Evolutionary conservation across 169 alveolate species (phyloP).

Genomic region (Plasmodium berghei): DNA sequence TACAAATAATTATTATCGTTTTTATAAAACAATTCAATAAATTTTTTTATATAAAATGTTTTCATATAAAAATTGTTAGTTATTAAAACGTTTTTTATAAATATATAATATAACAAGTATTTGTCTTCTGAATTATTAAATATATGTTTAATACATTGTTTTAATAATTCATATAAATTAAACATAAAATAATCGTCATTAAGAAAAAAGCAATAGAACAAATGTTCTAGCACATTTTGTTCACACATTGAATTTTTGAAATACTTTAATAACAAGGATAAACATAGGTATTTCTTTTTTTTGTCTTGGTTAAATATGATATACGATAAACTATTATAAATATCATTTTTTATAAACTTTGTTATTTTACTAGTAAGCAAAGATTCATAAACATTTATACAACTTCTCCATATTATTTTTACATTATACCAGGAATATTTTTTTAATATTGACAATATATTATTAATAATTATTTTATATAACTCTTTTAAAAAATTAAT

Average conservation of each 20-base stretch:
- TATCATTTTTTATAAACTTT: constrained; percentile 46
- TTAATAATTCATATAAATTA: constrained; percentile 59
- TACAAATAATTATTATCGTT: constrained; percentile 53
- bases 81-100: constrained; percentile 62
- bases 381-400: constrained; percentile 54
- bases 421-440: constrained; percentile 72
- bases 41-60: constrained; percentile 63
- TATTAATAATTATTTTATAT: constrained; percentile 36
- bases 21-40: constrained; percentile 65
- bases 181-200: constrained; percentile 62
- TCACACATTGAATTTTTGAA: constrained; percentile 73
- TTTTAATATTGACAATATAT: constrained; percentile 43
- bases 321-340: constrained; percentile 64
- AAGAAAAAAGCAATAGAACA: constrained; percentile 63
- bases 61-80: constrained; percentile 40
- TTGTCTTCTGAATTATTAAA: constrained; percentile 48
- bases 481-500: constrained; percentile 32
- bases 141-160: constrained; percentile 66
- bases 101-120: constrained; percentile 53
- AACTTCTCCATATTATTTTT: constrained; percentile 75
- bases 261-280: constrained; percentile 58
- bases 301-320: constrained; percentile 75
- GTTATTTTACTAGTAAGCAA: constrained; percentile 62
- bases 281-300: constrained; percentile 57
- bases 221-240: constrained; percentile 60